A percentile compares a stretch with the other conserved stretches of the same genome.
phyloP scores from a whole-genome alignment of 768 basidiomycete genomes.

The Boletus pseudo-olivaceus region DNA sequence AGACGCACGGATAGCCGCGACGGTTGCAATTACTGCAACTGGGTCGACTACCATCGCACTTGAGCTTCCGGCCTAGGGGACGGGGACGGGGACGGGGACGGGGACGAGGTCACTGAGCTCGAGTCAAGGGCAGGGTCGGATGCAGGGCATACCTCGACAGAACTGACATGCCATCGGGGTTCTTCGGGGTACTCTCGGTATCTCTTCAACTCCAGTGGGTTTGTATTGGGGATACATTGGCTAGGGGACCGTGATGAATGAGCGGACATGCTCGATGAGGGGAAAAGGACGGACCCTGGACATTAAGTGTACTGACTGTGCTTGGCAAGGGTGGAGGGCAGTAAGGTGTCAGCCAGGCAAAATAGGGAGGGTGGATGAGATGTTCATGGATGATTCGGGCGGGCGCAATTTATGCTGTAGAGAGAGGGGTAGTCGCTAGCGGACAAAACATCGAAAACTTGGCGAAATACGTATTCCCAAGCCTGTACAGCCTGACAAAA shows the following conservation, averaged over 20 bases:
- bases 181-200: conserved; percentile 37
- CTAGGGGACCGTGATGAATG: not conserved
- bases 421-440: conserved; percentile 23
- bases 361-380: conserved; percentile 11
- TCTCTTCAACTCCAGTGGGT: conserved; percentile 20
- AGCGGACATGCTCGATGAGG: not conserved
- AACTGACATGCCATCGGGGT: conserved; percentile 74
- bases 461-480: conserved; percentile 34
- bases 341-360: not conserved
- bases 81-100: not conserved
- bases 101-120: not conserved
- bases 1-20: conserved; percentile 55
- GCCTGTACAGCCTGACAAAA: conserved; percentile 32
- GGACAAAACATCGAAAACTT: conserved; percentile 27
- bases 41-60: conserved; percentile 65
- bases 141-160: conserved; percentile 50
- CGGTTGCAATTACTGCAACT: conserved; percentile 65
- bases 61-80: conserved; percentile 59
- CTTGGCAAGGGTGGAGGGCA: conserved; percentile 1
- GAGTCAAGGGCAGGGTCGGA: not conserved
- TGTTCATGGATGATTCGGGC: not conserved
- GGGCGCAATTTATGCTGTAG: conserved; percentile 30
- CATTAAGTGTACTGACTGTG: conserved; percentile 15
- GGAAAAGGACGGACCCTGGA: conserved; percentile 18
- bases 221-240: conserved; percentile 15